Percentiles rank a stretch among this genome's conserved stretches.
Evolutionary conservation across 768 basidiomycete genomes (phyloP).

Genomic region (Tricholomella constricta): DNA sequence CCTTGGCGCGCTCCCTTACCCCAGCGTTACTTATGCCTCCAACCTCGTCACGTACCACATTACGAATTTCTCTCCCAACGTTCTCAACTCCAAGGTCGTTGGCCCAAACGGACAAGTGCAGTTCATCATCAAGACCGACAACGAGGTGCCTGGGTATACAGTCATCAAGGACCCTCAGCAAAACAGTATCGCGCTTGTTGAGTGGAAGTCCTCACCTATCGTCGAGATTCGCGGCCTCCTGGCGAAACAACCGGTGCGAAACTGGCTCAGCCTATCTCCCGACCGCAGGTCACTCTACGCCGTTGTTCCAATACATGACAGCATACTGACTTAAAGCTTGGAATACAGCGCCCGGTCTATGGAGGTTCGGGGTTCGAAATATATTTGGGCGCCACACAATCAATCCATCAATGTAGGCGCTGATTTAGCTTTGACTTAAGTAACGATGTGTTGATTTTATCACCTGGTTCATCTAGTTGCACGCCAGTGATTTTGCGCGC

Average conservation of each 20-base stretch:
- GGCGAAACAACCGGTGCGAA: constrained; percentile 47
- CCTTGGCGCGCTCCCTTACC: constrained; percentile 66
- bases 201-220: constrained; percentile 52
- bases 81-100: constrained; percentile 57
- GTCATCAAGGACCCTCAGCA: constrained; percentile 51
- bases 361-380: constrained; percentile 50
- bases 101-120: constrained; percentile 49
- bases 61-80: constrained; percentile 48
- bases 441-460: background rate
- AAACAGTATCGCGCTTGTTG: constrained; percentile 53
- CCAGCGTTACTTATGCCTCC: constrained; percentile 32
- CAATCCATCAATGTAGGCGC: constrained; percentile 53
- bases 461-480: constrained; percentile 41
- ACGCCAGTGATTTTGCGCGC: constrained; percentile 33
- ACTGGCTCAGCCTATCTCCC: constrained; percentile 55
- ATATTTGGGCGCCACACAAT: constrained; percentile 58
- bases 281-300: constrained; percentile 40
- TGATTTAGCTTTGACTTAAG: background rate
- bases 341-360: constrained; percentile 47
- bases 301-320: background rate
- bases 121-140: constrained; percentile 53
- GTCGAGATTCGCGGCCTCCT: constrained; percentile 57
- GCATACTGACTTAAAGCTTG: background rate
- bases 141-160: constrained; percentile 52
- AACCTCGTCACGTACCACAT: constrained; percentile 46